Evolutionary conservation across 805 yeast genomes (phyloP).

Genomic region (Metschnikowia sp.): DNA sequence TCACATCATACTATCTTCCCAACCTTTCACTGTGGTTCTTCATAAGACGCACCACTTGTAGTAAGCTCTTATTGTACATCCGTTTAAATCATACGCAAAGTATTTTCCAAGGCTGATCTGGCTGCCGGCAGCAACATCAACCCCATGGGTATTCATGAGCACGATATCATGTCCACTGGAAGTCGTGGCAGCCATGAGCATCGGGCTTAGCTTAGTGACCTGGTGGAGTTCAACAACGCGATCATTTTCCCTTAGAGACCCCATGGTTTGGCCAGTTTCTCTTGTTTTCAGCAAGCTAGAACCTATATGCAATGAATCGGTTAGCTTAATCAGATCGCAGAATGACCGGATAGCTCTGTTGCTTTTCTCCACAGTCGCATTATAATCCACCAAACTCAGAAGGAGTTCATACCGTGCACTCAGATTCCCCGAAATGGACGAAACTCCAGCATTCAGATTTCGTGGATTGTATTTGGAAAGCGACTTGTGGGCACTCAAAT

Average conservation of each 20-base stretch:
- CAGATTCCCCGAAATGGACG: not conserved
- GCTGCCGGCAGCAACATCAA: conserved; percentile 1
- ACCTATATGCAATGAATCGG: not conserved
- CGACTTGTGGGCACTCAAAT: no score
- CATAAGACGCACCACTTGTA: conserved; percentile 1
- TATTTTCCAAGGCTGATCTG: not conserved
- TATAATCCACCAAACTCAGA: conserved; percentile 4
- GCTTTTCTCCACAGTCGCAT: conserved; percentile 6
- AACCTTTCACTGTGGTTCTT: no score
- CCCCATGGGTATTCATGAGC: conserved; percentile 4
- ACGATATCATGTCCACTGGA: conserved; percentile 3
- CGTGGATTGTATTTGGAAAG: no score
- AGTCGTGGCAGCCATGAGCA: conserved; percentile 7
- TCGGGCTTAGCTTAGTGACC: not conserved
- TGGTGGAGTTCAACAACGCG: no score
- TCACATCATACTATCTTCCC: no score
- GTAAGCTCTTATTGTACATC: not conserved
- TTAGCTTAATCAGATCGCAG: conserved; percentile 1
- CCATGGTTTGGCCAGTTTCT: no score
- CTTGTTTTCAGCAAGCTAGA: no score
- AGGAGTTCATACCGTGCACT: conserved; percentile 3
- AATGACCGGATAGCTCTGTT: conserved; percentile 4
- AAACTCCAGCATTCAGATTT: no score
- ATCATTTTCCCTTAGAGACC: no score
- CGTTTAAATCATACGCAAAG: not conserved